phyloP scores from a whole-genome alignment of 2,329 filamentous ascomycete species.

The Mycocentrospora acerina region DNA sequence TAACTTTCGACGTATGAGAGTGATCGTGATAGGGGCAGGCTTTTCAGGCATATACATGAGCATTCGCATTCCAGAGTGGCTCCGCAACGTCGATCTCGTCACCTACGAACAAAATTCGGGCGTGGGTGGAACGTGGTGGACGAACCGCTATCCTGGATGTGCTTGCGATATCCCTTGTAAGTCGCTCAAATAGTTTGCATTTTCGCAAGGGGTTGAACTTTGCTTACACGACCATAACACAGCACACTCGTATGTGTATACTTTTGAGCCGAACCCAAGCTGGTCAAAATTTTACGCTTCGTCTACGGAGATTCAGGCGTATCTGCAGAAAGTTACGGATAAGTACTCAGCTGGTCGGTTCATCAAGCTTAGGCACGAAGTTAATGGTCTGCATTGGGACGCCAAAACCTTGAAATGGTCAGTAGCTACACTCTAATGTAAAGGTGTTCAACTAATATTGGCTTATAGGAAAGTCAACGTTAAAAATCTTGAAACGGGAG shows the following conservation, averaged over 20 bases:
- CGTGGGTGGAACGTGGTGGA: conserved; percentile 44
- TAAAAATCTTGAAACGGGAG: conserved; percentile 33
- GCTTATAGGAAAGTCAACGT: conserved; percentile 43
- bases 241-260: conserved; percentile 49
- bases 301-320: conserved; percentile 40
- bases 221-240: too few relatives aligned
- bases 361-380: conserved; percentile 39
- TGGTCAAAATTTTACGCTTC: conserved; percentile 47
- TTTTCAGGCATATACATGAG: conserved; percentile 49
- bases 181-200: too few relatives aligned
- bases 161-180: conserved; percentile 3
- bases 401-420: too few relatives aligned
- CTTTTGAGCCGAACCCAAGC: conserved; percentile 45
- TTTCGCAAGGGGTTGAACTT: too few relatives aligned
- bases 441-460: too few relatives aligned
- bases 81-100: conserved; percentile 43
- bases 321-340: conserved; percentile 36
- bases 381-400: too few relatives aligned
- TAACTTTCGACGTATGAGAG: conserved; percentile 45
- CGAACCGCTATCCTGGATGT: conserved; percentile 28
- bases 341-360: conserved; percentile 43
- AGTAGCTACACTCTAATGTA: too few relatives aligned
- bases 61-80: conserved; percentile 46
- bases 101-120: conserved; percentile 50
- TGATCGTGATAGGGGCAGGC: conserved; percentile 49